Evolutionary conservation across 2,329 filamentous ascomycete species (phyloP).

Genomic region (Metarhizium album): DNA sequence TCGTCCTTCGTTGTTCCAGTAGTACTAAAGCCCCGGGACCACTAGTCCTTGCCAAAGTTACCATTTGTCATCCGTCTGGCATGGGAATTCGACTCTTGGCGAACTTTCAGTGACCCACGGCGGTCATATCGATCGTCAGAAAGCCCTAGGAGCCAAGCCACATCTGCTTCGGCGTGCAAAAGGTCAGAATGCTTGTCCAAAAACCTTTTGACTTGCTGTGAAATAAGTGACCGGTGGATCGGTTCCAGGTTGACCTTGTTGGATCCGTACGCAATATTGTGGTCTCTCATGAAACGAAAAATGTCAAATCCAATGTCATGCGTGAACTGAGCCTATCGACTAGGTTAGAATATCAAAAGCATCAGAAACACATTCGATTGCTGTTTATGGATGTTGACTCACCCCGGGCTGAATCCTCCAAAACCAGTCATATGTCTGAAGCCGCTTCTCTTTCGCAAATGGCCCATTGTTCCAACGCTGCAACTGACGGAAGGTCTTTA

Average conservation of each 20-base stretch:
- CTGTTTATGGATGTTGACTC: slow-evolving; percentile 17
- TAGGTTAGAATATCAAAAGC: not conserved
- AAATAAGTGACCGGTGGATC: slow-evolving; percentile 31
- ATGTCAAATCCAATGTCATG: slow-evolving; percentile 69
- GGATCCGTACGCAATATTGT: slow-evolving; percentile 68
- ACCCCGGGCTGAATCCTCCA: slow-evolving; percentile 52
- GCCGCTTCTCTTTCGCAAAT: slow-evolving; percentile 68
- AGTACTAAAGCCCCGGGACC: not conserved
- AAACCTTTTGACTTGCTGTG: slow-evolving; percentile 34
- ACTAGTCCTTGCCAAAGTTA: slow-evolving; percentile 2
- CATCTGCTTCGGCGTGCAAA: slow-evolving; percentile 35
- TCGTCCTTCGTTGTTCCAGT: slow-evolving; percentile 3
- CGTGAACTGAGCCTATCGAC: slow-evolving; percentile 38
- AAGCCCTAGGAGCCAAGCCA: slow-evolving; percentile 33
- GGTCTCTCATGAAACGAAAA: slow-evolving; percentile 76
- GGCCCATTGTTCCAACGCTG: slow-evolving; percentile 74
- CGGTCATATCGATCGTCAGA: not conserved
- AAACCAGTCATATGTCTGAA: slow-evolving; percentile 50
- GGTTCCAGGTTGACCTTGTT: slow-evolving; percentile 39
- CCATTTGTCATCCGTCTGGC: not conserved
- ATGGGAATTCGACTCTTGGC: not conserved
- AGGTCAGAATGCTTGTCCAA: slow-evolving; percentile 32
- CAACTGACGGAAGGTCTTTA: slow-evolving; percentile 61
- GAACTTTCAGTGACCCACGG: not conserved
- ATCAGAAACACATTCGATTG: not conserved